Evolutionary conservation across 306 rosid genomes (phyloP).

Genomic region (Prunus fruticosa): DNA sequence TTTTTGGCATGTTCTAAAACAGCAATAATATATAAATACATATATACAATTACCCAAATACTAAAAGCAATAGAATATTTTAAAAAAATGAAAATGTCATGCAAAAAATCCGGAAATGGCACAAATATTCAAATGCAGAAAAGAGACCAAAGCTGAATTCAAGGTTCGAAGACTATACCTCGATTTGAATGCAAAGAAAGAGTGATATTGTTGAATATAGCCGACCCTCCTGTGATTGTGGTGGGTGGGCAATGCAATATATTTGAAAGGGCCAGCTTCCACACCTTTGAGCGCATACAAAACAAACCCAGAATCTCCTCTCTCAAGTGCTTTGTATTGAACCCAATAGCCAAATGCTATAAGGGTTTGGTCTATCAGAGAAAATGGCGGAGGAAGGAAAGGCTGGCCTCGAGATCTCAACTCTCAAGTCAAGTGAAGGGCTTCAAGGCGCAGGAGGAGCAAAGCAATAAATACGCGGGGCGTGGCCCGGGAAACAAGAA

Average conservation of each 20-base stretch:
- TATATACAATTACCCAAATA: constrained; percentile 8
- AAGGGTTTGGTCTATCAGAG: constrained; percentile 26
- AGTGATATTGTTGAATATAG: constrained; percentile 43
- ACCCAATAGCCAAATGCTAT: constrained; percentile 17
- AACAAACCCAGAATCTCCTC: constrained; percentile 14
- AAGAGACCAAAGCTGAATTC: constrained; percentile 29
- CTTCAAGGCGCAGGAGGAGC: too few species aligned
- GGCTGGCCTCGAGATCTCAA: constrained; percentile 56
- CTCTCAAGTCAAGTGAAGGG: not conserved
- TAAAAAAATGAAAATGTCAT: constrained; percentile 4
- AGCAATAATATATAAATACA: too few species aligned
- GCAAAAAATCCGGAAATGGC: constrained; percentile 26
- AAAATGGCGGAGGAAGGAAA: constrained; percentile 65
- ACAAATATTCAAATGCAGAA: constrained; percentile 37
- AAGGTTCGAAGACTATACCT: constrained; percentile 37
- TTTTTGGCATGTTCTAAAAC: too few species aligned
- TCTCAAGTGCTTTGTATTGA: constrained; percentile 54
- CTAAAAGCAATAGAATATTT: constrained; percentile 15
- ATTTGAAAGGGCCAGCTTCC: constrained; percentile 28
- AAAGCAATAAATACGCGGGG: too few species aligned
- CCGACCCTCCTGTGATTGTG: constrained; percentile 63
- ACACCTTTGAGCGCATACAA: constrained; percentile 9
- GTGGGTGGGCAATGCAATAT: constrained; percentile 21
- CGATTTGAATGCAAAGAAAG: constrained; percentile 39
- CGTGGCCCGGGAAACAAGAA: too few species aligned